Evolutionary conservation across 495 filamentous ascomycete species (phyloP), one percentile per base, ranked within the genome.

Genomic region (Daldinia vernicosa): DNA sequence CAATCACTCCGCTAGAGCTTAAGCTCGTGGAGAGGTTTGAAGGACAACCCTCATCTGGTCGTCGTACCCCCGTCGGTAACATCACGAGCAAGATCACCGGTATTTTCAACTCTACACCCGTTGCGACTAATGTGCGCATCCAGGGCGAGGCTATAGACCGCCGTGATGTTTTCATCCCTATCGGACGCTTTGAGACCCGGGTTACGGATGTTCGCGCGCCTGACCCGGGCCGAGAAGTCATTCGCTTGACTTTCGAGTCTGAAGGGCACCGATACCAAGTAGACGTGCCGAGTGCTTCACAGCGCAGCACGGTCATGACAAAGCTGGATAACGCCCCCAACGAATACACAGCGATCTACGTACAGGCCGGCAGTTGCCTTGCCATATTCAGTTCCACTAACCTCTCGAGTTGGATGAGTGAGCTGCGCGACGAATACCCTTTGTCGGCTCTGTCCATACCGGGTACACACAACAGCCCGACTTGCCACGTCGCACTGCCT

Each of bases 381-480:
- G 84, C 92, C 5, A 81, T 99, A 53, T 91, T 91, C 82, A 94
- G 89, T 39, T 90, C 86, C 37, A 84, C 90, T 6, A 84, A 90
- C 40, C 86, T 95, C 59, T 73, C 87, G 64, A 80, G 84, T 17
- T 99, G 95, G 95, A 98, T 98, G 93, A 74, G 81, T 55, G 83
- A 88, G 39, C 82, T 98, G 33, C 82, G 81, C 50, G 87, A 92
- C 72, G 83, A 87, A 27, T 89, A 85, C 15, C 86, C 92, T 0
- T 82, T 98, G 24, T 93, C 93, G 11, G 86, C 90, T 4, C 88
- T 99, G 32, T 93, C 90, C 47, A 97, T 99, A 66, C 96, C 95
- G 2, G 95, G 95, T 61, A 98, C 95, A 0, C 95, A 99, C 85
- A 99, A 99, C 80, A 92, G 90, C 6, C 92, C 95, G 1, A 95